A percentile compares a stretch with the other conserved stretches of the same genome.
Conservation (phyloP, 495 filamentous ascomycete genomes). For the Pyronema domesticum region DNA sequence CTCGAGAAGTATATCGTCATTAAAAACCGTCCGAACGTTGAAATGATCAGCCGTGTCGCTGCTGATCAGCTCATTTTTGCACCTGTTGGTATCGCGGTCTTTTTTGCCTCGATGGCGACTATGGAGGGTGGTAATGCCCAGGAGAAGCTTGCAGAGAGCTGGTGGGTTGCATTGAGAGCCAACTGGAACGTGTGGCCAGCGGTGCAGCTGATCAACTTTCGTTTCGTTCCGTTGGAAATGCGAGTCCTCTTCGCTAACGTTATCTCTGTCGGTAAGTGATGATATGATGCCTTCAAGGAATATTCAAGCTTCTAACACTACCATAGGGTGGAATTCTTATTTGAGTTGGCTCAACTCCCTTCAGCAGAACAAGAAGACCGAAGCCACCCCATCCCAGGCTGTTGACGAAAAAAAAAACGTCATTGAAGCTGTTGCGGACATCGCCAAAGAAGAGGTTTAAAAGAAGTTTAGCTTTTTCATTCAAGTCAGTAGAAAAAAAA, state of each 20-base stretch:
- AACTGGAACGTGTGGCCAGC: constrained; percentile 90
- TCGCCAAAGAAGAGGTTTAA: not conserved
- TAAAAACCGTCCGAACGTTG: not conserved
- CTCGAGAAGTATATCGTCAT: constrained; percentile 34
- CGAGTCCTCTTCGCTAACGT: constrained; percentile 79
- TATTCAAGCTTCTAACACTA: not conserved
- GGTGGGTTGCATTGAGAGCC: constrained; percentile 48
- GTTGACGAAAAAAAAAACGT: not conserved
- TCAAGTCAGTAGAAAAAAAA: not conserved
- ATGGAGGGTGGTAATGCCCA: constrained; percentile 52
- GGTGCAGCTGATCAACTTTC: constrained; percentile 83
- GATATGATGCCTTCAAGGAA: not conserved
- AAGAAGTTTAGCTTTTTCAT: not conserved
- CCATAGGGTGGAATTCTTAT: constrained; percentile 86
- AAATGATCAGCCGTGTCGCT: constrained; percentile 49
- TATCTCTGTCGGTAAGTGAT: constrained; percentile 49
- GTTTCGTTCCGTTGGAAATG: constrained; percentile 70
- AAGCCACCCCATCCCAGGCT: not conserved
- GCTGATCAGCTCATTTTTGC: constrained; percentile 79
- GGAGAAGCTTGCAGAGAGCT: constrained; percentile 55
- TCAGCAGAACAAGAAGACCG: not conserved
- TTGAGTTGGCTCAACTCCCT: constrained; percentile 55
- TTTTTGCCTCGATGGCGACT: constrained; percentile 70
- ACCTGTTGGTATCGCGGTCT: constrained; percentile 58
- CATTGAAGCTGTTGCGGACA: not conserved